Evolutionary conservation across 1,139 yeast genomes (phyloP).

Genomic region (Taphrina pruni): DNA sequence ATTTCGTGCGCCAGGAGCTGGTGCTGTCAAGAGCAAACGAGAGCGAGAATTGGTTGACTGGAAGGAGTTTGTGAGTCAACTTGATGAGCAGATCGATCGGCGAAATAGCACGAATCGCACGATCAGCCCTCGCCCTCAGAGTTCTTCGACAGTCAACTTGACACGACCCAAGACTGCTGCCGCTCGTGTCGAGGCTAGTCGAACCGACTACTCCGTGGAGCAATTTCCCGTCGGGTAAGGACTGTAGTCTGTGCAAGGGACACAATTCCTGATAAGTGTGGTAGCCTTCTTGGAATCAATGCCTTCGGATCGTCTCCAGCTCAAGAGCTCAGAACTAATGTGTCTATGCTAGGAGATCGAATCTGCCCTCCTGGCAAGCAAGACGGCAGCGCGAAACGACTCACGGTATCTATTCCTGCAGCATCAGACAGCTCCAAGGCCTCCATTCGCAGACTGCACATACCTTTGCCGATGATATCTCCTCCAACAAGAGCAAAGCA

Average conservation of each 20-base stretch:
- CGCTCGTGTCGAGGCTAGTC: neutral
- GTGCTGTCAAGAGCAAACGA: neutral
- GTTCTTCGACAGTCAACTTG: neutral
- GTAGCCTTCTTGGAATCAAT: neutral
- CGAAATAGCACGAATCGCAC: neutral
- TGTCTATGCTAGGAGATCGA: neutral
- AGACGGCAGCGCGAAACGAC: neutral
- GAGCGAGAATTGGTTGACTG: constrained; percentile 11
- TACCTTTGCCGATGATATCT: neutral
- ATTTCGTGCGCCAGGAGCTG: neutral
- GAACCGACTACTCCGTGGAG: neutral
- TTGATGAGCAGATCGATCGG: neutral
- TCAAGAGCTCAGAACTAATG: neutral
- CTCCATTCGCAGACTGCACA: neutral
- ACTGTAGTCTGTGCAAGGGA: neutral
- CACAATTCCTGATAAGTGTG: neutral
- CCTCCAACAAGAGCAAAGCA: neutral
- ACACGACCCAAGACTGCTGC: constrained; percentile 1
- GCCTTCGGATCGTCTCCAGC: neutral
- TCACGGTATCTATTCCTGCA: neutral
- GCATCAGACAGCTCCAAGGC: neutral
- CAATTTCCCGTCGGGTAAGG: neutral
- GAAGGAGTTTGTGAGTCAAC: constrained; percentile 11
- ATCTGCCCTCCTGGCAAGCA: neutral
- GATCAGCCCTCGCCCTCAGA: neutral